These are phyloP conservation scores for Allium cepa DNA, from an alignment of 106 monocot species.

Conservation along the genomic window DNA sequence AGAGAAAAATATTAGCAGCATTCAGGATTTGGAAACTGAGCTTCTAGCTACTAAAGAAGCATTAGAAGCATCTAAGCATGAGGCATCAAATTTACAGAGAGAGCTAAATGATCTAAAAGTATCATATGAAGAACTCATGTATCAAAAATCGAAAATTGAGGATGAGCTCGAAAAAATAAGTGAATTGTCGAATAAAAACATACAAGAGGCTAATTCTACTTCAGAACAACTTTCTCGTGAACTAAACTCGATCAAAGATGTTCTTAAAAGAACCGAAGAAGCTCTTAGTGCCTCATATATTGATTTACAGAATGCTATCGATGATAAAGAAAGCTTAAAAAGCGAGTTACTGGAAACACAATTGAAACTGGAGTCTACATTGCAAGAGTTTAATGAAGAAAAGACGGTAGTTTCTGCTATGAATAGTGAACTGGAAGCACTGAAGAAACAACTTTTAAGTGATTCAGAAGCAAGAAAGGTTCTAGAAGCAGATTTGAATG, in stretches of 20 bases:
- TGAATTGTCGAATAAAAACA: slow-evolving; percentile 13
- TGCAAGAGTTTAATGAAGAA: slow-evolving; percentile 55
- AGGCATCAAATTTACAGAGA: slow-evolving; percentile 21
- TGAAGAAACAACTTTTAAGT: slow-evolving; percentile 33
- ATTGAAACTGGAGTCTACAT: slow-evolving; percentile 33
- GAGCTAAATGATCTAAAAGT: slow-evolving; percentile 14
- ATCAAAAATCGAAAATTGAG: slow-evolving; percentile 5
- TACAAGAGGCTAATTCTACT: slow-evolving; percentile 53
- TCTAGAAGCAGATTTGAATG: slow-evolving; percentile 57
- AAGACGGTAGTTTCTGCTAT: slow-evolving; percentile 35
- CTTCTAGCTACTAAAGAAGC: slow-evolving; percentile 32
- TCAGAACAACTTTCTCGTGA: slow-evolving; percentile 45
- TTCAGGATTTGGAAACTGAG: slow-evolving; percentile 37
- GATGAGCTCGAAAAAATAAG: slow-evolving; percentile 12
- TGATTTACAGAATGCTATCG: slow-evolving; percentile 36
- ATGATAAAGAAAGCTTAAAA: slow-evolving; percentile 51
- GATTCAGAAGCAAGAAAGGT: slow-evolving; percentile 47
- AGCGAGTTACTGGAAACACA: slow-evolving; percentile 58
- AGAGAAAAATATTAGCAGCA: slow-evolving; percentile 33
- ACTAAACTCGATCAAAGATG: slow-evolving; percentile 40
- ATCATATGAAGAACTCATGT: slow-evolving; percentile 10
- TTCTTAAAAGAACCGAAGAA: slow-evolving; percentile 32
- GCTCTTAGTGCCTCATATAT: slow-evolving; percentile 28
- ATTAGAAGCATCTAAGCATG: slow-evolving; percentile 27
- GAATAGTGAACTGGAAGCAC: slow-evolving; percentile 53